phyloP scores from a whole-genome alignment of 1,284 basidiomycete genomes.

The Heliocybe sulcata region DNA sequence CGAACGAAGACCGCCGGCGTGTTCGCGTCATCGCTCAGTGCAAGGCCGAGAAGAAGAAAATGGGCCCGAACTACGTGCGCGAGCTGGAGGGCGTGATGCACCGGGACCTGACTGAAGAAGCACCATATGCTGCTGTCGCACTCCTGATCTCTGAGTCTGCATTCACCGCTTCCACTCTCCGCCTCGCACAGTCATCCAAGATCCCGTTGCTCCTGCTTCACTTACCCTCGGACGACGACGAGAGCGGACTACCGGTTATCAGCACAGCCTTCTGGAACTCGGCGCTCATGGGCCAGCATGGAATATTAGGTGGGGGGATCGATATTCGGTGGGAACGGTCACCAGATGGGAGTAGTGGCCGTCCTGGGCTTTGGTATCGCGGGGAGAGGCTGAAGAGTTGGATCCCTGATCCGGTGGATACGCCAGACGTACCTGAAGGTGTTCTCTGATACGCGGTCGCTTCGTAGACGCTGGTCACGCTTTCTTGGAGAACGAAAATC shows the following conservation, averaged over 20 bases:
- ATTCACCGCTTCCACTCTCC: constrained; percentile 63
- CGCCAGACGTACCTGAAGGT: too few relatives aligned
- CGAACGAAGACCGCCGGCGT: constrained; percentile 24
- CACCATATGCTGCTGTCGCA: constrained; percentile 32
- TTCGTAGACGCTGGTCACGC: too few relatives aligned
- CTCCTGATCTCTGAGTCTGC: constrained; percentile 71
- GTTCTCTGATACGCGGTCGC: too few relatives aligned
- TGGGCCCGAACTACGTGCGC: constrained; percentile 73
- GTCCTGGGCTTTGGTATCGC: constrained; percentile 54
- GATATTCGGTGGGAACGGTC: constrained; percentile 64
- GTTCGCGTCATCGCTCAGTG: constrained; percentile 84
- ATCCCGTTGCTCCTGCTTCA: constrained; percentile 75
- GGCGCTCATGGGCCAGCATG: constrained; percentile 42
- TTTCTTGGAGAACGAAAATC: too few relatives aligned
- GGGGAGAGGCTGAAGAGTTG: constrained; percentile 25
- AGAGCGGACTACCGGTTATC: constrained; percentile 14
- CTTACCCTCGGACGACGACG: constrained; percentile 21
- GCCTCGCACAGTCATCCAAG: constrained; percentile 62
- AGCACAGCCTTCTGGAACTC: constrained; percentile 60
- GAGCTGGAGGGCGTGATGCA: constrained; percentile 84
- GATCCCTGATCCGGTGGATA: constrained; percentile 14
- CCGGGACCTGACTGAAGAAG: constrained; percentile 23
- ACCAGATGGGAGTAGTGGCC: constrained; percentile 20
- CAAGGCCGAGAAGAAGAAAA: constrained; percentile 80
- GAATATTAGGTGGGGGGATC: constrained; percentile 47